phyloP scores from a whole-genome alignment of 495 filamentous ascomycete genomes.

The Xylaria cubensis region DNA sequence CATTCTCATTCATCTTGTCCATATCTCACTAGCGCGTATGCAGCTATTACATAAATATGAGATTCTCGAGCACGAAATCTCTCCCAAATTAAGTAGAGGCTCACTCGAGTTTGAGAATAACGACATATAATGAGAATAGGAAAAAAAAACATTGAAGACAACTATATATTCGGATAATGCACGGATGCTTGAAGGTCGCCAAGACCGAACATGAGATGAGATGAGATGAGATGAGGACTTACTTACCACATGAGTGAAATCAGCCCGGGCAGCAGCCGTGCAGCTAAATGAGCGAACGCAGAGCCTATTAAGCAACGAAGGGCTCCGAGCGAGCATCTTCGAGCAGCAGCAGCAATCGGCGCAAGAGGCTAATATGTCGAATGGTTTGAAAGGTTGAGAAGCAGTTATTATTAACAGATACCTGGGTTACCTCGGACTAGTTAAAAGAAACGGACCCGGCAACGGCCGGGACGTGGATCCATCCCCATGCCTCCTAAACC shows the following conservation, averaged over 20 bases:
- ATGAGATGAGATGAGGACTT: slow-evolving; percentile 27
- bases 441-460: not conserved
- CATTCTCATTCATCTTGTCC: no score
- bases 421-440: not conserved
- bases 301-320: not conserved
- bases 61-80: not conserved
- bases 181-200: not conserved
- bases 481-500: slow-evolving; percentile 1
- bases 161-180: no score
- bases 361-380: not conserved
- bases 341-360: not conserved
- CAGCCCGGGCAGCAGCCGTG: slow-evolving; percentile 53
- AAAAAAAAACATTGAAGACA: not conserved
- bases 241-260: slow-evolving; percentile 83
- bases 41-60: not conserved
- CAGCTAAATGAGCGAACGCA: slow-evolving; percentile 36
- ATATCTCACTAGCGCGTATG: not conserved
- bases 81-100: not conserved
- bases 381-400: not conserved
- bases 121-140: not conserved
- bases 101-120: no score
- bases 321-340: slow-evolving; percentile 23
- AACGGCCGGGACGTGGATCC: not conserved
- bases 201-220: not conserved
- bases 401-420: no score